Percentiles rank a stretch among this genome's conserved stretches.
Conservation (phyloP, 2,329 filamentous ascomycete genomes). For the Dendrostoma leiphaemia region DNA sequence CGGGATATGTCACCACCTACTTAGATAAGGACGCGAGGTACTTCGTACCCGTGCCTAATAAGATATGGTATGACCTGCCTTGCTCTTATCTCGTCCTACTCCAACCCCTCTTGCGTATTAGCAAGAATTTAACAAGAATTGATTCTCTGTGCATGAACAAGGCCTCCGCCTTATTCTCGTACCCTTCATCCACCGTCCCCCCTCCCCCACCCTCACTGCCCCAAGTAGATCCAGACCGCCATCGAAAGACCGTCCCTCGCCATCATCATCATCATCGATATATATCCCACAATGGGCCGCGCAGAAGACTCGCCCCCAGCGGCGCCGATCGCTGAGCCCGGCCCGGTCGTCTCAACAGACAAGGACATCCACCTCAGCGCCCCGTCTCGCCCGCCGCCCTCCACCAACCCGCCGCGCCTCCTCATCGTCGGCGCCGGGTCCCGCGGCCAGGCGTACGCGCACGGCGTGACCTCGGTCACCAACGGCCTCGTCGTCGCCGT, state of each 20-base stretch:
- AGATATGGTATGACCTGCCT: too few relatives aligned
- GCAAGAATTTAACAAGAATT: too few relatives aligned
- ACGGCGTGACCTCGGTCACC: conserved; percentile 62
- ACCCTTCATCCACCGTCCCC: too few relatives aligned
- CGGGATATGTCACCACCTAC: too few relatives aligned
- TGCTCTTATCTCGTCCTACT: too few relatives aligned
- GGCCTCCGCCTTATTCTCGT: not conserved
- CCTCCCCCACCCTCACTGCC: too few relatives aligned
- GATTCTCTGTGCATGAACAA: not conserved
- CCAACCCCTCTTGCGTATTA: too few relatives aligned
- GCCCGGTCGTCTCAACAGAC: conserved; percentile 15
- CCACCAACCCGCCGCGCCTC: conserved; percentile 59
- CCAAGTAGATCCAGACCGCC: not conserved
- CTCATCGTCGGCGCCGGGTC: conserved; percentile 82
- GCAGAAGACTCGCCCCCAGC: conserved; percentile 21
- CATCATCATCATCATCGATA: not conserved
- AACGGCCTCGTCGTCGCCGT: conserved; percentile 72
- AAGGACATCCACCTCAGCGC: conserved; percentile 26
- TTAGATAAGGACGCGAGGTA: too few relatives aligned
- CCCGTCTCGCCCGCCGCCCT: conserved; percentile 37
- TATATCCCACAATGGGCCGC: conserved; percentile 16
- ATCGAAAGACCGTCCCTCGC: too few relatives aligned
- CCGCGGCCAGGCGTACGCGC: conserved; percentile 72
- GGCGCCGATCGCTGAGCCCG: conserved; percentile 18
- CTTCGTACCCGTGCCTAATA: too few relatives aligned